phyloP scores from a whole-genome alignment of 495 filamentous ascomycete genomes.

The Sphaerosporella brunnea region DNA sequence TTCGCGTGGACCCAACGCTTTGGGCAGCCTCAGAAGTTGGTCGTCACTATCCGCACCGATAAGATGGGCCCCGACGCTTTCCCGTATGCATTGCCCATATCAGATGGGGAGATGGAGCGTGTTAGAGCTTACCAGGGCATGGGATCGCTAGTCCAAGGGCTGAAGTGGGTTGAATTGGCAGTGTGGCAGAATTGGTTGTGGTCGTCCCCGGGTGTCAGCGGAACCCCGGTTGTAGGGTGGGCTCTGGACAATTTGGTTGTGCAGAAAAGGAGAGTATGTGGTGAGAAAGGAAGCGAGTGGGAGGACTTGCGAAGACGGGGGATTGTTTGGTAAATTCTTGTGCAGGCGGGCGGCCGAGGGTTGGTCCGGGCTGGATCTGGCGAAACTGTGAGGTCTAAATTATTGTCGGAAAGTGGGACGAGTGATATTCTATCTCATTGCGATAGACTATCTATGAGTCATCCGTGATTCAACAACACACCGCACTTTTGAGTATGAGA shows the following conservation, averaged over 20 bases:
- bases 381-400: too few relatives aligned
- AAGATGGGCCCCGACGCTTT: neutral
- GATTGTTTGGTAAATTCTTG: neutral
- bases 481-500: too few relatives aligned
- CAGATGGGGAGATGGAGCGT: neutral
- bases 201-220: neutral
- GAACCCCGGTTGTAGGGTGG: neutral
- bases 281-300: neutral
- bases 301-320: neutral
- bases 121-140: neutral
- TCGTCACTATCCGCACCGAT: neutral
- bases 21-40: neutral
- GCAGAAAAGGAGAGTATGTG: neutral
- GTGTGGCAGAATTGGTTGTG: neutral
- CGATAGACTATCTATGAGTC: too few relatives aligned
- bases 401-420: too few relatives aligned
- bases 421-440: too few relatives aligned
- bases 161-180: conserved; percentile 1
- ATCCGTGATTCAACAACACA: too few relatives aligned
- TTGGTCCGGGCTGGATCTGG: too few relatives aligned
- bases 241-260: neutral
- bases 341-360: too few relatives aligned
- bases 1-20: neutral
- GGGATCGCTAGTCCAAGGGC: neutral
- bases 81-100: neutral